Base-by-base conservation (phyloP, 2,329 filamentous ascomycete genomes). In the Fusarium setosum region DNA sequence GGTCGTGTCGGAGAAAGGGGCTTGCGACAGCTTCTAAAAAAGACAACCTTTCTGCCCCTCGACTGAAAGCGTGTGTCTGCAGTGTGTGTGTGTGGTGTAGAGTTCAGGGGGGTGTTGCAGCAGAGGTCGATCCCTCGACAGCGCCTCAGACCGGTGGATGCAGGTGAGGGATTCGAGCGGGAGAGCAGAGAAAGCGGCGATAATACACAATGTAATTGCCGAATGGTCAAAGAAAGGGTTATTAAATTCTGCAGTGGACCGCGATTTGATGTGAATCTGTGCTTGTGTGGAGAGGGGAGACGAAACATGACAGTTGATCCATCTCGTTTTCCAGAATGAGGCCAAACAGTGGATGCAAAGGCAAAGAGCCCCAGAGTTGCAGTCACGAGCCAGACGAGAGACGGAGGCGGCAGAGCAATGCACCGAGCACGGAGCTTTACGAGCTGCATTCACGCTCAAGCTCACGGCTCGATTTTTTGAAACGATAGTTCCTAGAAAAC, bases 71-170 rank as follows among this genome's bases (percentile, higher is more conserved):
- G 45, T 35, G 45, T 49, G 45, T 24, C 13, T 49, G 20, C 20
- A 24, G 38, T 29, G 13, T 37, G 32, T 50, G 58, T 57, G 61
- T 66, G 59, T 41, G 50, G 20, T 40, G 41, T 57, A 61, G 47
- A 64, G 61, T 61, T 61, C 56, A 58, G 62, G 61, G 61, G 53
- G 47, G 63, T 67, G 59, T 63, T 56, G 54, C 54, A 63, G 32
- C 59, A 45, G 18, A 52, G n/a, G 62, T 61, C 63, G 63, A 67
- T 67, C 53, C 37, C 45, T 67, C 63, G 47, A 66, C 49, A 52
- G 59, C 49, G 38, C 45, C 50, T 52, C 23, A 51, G 52, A 55
- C 56, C 54, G 35, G 41, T 31, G 20, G 31, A 29, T 29, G 40
- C 44, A 34, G 63, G 24, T 41, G 54, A 49, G 48, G n/a, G n/a